A percentile compares a stretch with the other conserved stretches of the same genome.
phyloP scores from a whole-genome alignment of 1,139 yeast species.

The Geotrichum reessii region DNA sequence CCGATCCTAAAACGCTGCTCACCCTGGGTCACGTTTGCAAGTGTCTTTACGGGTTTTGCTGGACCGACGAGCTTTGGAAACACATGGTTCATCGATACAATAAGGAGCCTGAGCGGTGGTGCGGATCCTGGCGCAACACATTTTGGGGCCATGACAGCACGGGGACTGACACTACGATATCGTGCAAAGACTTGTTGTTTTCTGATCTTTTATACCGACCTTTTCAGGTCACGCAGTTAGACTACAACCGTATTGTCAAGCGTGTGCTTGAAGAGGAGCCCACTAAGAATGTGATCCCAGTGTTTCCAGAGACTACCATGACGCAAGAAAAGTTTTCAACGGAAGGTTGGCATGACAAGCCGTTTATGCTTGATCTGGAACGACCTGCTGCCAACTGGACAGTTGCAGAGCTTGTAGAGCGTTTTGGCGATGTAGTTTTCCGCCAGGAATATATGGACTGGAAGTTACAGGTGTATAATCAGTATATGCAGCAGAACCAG shows the following conservation, averaged over 20 bases:
- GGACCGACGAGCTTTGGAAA: conserved; percentile 72
- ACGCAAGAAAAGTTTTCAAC: conserved; percentile 44
- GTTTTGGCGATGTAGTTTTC: conserved; percentile 59
- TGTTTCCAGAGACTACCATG: conserved; percentile 34
- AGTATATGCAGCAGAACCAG: conserved; percentile 53
- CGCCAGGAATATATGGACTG: conserved; percentile 84
- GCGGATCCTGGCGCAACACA: conserved; percentile 73
- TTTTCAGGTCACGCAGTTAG: conserved; percentile 67
- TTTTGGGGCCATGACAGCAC: conserved; percentile 37
- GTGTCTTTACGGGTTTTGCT: conserved; percentile 62
- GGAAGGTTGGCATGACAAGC: conserved; percentile 45
- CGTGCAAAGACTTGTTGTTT: conserved; percentile 39
- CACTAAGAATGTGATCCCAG: conserved; percentile 19
- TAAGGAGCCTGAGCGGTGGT: conserved; percentile 44
- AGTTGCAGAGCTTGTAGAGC: conserved; percentile 42
- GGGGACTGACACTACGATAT: conserved; percentile 15
- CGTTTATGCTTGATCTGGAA: conserved; percentile 55
- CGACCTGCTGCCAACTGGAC: conserved; percentile 53
- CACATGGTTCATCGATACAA: conserved; percentile 39
- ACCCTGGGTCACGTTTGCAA: conserved; percentile 55
- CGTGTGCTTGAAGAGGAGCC: conserved; percentile 25
- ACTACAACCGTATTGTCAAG: conserved; percentile 39
- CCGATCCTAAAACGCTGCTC: conserved; percentile 44
- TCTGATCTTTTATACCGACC: conserved; percentile 73
- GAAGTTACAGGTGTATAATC: conserved; percentile 57